phyloP scores from a whole-genome alignment of 805 yeast species.

The Suhomyces canberraensis region DNA sequence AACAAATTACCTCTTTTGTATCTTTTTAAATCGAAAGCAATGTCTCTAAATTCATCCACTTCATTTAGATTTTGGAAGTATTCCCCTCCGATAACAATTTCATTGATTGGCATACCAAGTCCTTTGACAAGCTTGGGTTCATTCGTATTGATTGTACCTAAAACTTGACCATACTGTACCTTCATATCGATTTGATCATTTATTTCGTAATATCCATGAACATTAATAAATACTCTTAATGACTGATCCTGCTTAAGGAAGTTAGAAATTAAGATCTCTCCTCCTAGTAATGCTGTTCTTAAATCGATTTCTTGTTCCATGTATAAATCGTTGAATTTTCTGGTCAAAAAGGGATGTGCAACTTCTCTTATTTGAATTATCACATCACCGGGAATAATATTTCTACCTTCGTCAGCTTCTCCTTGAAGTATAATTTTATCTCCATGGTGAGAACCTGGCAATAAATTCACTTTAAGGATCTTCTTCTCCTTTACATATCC shows the following conservation, averaged over 20 bases:
- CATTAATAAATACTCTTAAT: slow-evolving; percentile 30
- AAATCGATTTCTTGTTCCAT: slow-evolving; percentile 47
- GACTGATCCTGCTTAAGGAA: slow-evolving; percentile 31
- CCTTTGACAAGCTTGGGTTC: slow-evolving; percentile 47
- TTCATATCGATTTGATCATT: slow-evolving; percentile 12
- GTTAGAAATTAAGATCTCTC: slow-evolving; percentile 36
- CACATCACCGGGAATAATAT: slow-evolving; percentile 65
- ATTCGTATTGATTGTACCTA: slow-evolving; percentile 53
- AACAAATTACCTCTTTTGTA: slow-evolving; percentile 35
- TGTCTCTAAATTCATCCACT: slow-evolving; percentile 13
- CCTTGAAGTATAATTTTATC: slow-evolving; percentile 52
- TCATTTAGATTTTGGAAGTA: slow-evolving; percentile 21
- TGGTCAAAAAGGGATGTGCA: slow-evolving; percentile 34
- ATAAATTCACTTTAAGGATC: slow-evolving; percentile 49
- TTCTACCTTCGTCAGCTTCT: slow-evolving; percentile 63
- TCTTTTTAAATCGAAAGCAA: slow-evolving; percentile 17
- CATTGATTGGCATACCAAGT: slow-evolving; percentile 60
- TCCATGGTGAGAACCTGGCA: slow-evolving; percentile 54
- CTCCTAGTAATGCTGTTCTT: slow-evolving; percentile 58
- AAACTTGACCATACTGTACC: slow-evolving; percentile 39
- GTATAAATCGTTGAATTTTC: slow-evolving; percentile 45
- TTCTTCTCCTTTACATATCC: slow-evolving; percentile 48
- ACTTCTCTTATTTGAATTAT: slow-evolving; percentile 49
- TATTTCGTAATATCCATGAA: slow-evolving; percentile 26
- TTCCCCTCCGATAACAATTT: slow-evolving; percentile 20